These are phyloP conservation scores for Poronia punctata DNA, from an alignment of 495 filamentous ascomycete species.

Conservation along the genomic window DNA sequence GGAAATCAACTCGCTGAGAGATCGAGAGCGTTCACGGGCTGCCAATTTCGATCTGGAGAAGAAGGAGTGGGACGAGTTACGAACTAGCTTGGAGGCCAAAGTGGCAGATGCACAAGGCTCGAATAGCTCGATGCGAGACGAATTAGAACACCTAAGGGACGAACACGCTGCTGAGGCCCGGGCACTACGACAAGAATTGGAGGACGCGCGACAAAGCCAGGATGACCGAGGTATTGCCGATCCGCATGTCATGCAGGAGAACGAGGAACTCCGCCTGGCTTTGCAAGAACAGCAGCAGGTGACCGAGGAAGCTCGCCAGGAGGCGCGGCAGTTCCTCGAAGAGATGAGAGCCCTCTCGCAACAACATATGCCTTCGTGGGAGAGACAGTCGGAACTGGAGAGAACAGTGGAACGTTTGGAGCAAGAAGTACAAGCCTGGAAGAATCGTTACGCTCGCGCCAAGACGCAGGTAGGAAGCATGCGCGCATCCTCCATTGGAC, in stretches of 20 bases:
- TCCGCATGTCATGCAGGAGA: slow-evolving; percentile 60
- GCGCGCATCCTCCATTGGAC: slow-evolving; percentile 69
- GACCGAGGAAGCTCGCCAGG: slow-evolving; percentile 81
- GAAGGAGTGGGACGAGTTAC: slow-evolving; percentile 68
- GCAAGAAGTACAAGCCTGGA: slow-evolving; percentile 79
- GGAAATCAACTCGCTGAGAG: slow-evolving; percentile 33
- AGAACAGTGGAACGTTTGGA: slow-evolving; percentile 68
- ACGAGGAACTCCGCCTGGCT: slow-evolving; percentile 63
- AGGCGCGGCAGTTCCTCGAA: slow-evolving; percentile 74
- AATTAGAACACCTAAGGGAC: slow-evolving; percentile 64
- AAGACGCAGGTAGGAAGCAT: slow-evolving; percentile 81
- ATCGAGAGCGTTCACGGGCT: slow-evolving; percentile 36
- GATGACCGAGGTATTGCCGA: slow-evolving; percentile 32
- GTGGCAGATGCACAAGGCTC: slow-evolving; percentile 70
- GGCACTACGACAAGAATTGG: slow-evolving; percentile 58
- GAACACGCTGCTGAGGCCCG: slow-evolving; percentile 59
- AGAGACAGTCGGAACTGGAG: slow-evolving; percentile 71
- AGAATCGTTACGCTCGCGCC: slow-evolving; percentile 74
- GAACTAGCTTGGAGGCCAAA: slow-evolving; percentile 66
- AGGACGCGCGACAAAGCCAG: slow-evolving; percentile 41
- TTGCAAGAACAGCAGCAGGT: slow-evolving; percentile 69
- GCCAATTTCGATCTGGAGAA: slow-evolving; percentile 47
- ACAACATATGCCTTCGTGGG: slow-evolving; percentile 68
- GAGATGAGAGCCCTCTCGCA: slow-evolving; percentile 87
- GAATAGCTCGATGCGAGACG: slow-evolving; percentile 66